Conservation (phyloP, 345 rosid genomes). For the Boechera stricta region DNA sequence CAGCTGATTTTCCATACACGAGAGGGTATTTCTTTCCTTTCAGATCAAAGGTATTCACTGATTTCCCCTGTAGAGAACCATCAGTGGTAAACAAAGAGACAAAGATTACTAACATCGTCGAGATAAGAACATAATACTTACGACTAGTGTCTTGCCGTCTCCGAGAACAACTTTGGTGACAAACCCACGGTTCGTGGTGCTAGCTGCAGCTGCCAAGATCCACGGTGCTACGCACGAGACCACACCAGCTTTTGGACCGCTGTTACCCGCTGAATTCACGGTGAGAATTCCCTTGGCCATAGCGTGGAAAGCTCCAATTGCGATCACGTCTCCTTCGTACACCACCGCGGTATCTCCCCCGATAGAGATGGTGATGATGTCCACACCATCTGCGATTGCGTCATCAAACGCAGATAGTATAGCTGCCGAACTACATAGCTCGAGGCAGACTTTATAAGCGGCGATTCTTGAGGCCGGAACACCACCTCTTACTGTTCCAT, state of each 20-base stretch:
- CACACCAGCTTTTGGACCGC: not conserved
- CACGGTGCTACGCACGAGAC: conserved; percentile 41
- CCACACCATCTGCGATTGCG: conserved; percentile 64
- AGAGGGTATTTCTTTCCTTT: conserved; percentile 41
- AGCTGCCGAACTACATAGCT: not conserved
- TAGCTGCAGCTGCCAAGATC: conserved; percentile 51
- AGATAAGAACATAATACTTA: conserved; percentile 36
- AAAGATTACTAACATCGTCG: not conserved
- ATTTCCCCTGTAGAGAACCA: conserved; percentile 36
- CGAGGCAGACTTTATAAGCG: conserved; percentile 43
- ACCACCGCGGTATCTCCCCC: not conserved
- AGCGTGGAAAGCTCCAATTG: conserved; percentile 55
- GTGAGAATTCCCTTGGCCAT: conserved; percentile 50
- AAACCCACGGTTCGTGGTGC: conserved; percentile 47
- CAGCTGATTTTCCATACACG: conserved; percentile 17
- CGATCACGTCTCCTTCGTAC: conserved; percentile 8
- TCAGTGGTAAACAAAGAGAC: not conserved
- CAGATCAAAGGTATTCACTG: conserved; percentile 39
- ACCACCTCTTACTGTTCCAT: conserved; percentile 52
- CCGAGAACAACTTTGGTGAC: conserved; percentile 49
- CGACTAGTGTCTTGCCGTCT: conserved; percentile 42
- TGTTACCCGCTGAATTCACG: conserved; percentile 47
- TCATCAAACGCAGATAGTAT: conserved; percentile 56
- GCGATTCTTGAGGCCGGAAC: conserved; percentile 56
- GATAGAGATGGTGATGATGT: conserved; percentile 43